Base-by-base conservation (phyloP, 306 rosid genomes). In the Cucurbita argyrosperma region DNA sequence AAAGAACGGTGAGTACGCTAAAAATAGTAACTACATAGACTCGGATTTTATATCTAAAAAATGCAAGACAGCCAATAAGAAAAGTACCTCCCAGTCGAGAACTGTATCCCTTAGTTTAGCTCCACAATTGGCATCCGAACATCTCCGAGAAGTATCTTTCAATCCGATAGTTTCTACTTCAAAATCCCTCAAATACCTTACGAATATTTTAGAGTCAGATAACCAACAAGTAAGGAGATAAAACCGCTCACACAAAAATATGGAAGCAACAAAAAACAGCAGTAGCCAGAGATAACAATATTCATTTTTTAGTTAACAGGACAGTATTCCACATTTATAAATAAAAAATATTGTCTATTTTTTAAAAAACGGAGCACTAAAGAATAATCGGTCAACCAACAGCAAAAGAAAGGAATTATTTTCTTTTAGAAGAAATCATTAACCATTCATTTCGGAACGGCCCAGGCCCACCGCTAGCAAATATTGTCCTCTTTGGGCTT, bases 41-140 rank as follows among this genome's bases (percentile, higher is more conserved):
- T 43, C 54, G 21, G 5, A 23, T 2, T 10, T 47, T 9, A 23
- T 68, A 68, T 68, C 15, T 3, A 69, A 69, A 67, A 47, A 73
- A 74, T 67, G 10, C 83, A 72, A 76, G 23, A 64, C 52, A 13
- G 54, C n/a, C 11, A 16, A 30, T 16, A 76, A 71, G 59, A 82
- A 74, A 39, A 47, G 13, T 88, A 94, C 97, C 96, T 94, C 99
- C 99, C 99, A 94, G 82, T 94, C 99, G 74, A 94, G 99, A 82
- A 94, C 99, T 7, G 97, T 90, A 81, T 94, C 99, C 89, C 83
- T 90, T 65, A 94, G 90, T 82, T 76, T 88, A 63, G 83, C 79
- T 30, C 96, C 92, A 77, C 99, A 94, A 76, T 84, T 80, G 75
- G 71, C 60, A 72, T 83, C 87, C 42, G 91, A 82, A 80, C 99